Percentiles rank a stretch among this genome's conserved stretches.
Conservation (phyloP, 106 monocot species). For the Agapanthus africanus region DNA sequence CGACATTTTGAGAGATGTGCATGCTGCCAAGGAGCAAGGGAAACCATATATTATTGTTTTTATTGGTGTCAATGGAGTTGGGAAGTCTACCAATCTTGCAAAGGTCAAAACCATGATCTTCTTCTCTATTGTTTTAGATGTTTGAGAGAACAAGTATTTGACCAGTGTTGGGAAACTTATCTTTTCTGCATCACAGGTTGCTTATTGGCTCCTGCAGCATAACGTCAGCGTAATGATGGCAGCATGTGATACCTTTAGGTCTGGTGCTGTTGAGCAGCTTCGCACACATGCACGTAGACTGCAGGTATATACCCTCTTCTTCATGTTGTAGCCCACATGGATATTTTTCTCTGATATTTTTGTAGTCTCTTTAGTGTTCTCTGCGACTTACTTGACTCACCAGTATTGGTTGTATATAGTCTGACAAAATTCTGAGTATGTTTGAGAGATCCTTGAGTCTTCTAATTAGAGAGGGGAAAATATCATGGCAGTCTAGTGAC, state of each 20-base stretch:
- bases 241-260: conserved; percentile 97
- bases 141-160: background rate
- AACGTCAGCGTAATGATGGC: conserved; percentile 84
- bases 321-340: background rate
- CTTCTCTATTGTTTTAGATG: background rate
- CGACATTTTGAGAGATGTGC: conserved; percentile 95
- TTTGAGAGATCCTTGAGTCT: background rate
- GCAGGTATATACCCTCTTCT: conserved; percentile 40
- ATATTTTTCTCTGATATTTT: background rate
- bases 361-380: background rate
- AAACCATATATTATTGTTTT: conserved; percentile 96
- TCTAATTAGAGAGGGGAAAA: background rate
- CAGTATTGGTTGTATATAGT: background rate
- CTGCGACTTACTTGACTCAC: background rate
- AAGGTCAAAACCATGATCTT: conserved; percentile 60
- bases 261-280: conserved; percentile 98
- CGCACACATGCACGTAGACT: conserved; percentile 97
- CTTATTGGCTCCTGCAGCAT: conserved; percentile 97
- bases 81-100: conserved; percentile 99
- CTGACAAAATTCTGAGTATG: background rate
- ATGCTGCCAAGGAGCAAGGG: conserved; percentile 93
- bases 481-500: background rate
- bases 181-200: conserved; percentile 44
- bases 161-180: background rate
- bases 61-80: conserved; percentile 98